These are phyloP conservation scores for Arthromyces matolae DNA, from an alignment of 768 basidiomycete genomes.

Conservation along the genomic window DNA sequence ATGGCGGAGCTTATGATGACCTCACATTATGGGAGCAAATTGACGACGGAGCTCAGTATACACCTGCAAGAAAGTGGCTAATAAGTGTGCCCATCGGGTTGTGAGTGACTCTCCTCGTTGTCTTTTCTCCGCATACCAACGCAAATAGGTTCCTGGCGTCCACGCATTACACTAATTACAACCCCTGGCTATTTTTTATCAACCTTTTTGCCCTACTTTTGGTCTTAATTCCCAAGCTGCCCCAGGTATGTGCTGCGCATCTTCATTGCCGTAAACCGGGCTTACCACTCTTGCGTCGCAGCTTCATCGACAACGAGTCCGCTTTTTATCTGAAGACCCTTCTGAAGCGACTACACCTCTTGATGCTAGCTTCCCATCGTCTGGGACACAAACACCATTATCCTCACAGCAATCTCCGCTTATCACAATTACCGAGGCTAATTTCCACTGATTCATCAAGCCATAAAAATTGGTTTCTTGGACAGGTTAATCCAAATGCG, in stretches of 20 bases:
- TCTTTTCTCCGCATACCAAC: conserved; percentile 11
- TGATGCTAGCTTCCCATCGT: conserved; percentile 52
- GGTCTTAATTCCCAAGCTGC: conserved; percentile 93
- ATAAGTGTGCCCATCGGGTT: conserved; percentile 83
- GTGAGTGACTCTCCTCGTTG: conserved; percentile 47
- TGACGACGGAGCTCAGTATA: conserved; percentile 97
- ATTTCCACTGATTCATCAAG: conserved; percentile 30
- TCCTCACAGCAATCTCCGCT: conserved; percentile 27
- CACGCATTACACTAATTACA: conserved; percentile 97
- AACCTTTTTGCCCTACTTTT: conserved; percentile 79
- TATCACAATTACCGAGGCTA: conserved; percentile 43
- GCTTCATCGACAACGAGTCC: conserved; percentile 81
- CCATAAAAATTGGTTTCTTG: neutral
- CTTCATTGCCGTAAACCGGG: conserved; percentile 12
- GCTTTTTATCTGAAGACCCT: conserved; percentile 62
- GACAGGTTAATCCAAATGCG: neutral
- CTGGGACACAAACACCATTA: conserved; percentile 44
- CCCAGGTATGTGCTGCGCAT: conserved; percentile 56
- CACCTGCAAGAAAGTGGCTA: conserved; percentile 97
- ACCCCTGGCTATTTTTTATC: conserved; percentile 89
- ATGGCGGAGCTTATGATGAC: conserved; percentile 95
- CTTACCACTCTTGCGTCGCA: conserved; percentile 25
- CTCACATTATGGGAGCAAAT: conserved; percentile 99
- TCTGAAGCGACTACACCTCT: conserved; percentile 69
- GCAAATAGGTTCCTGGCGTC: conserved; percentile 82